These are phyloP conservation scores for Lotus japonicus DNA, from an alignment of 306 rosid species.

Conservation along the genomic window DNA sequence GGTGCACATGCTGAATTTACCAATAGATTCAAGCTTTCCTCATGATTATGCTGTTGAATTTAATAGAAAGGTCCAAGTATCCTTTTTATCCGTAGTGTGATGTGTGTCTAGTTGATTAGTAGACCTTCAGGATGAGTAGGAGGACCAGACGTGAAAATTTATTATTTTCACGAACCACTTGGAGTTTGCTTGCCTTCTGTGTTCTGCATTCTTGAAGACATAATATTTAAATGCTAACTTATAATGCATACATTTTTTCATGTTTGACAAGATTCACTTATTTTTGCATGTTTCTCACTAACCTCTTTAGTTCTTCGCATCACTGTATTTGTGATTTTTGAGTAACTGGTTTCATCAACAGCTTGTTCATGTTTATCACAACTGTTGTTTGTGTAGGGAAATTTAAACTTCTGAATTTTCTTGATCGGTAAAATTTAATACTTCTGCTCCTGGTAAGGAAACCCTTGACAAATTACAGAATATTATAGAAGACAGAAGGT, in stretches of 20 bases:
- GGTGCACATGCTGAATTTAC: conserved; percentile 64
- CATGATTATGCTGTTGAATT: conserved; percentile 57
- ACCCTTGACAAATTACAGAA: conserved; percentile 69
- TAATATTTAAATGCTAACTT: background rate
- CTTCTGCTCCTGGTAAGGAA: conserved; percentile 18
- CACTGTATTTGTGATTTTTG: background rate
- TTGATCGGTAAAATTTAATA: conserved; percentile 6
- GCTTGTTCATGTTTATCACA: background rate
- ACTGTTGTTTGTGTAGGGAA: background rate
- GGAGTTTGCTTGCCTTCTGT: background rate
- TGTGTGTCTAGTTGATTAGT: conserved; percentile 4
- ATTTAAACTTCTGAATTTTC: background rate
- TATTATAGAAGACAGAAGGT: conserved; percentile 57
- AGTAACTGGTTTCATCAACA: conserved; percentile 2
- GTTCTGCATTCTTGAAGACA: background rate
- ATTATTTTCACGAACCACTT: background rate
- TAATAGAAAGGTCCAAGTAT: conserved; percentile 68
- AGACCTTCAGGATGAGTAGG: background rate
- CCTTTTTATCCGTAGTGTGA: conserved; percentile 36
- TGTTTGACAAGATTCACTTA: background rate
- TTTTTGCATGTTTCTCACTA: background rate
- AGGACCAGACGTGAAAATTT: background rate
- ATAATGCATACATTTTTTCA: background rate
- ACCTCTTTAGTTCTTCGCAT: conserved; percentile 6
- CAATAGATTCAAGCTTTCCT: conserved; percentile 59